Evolutionary conservation across 164 flowering plant species (phyloP).

Genomic region (Sextonia rubra): DNA sequence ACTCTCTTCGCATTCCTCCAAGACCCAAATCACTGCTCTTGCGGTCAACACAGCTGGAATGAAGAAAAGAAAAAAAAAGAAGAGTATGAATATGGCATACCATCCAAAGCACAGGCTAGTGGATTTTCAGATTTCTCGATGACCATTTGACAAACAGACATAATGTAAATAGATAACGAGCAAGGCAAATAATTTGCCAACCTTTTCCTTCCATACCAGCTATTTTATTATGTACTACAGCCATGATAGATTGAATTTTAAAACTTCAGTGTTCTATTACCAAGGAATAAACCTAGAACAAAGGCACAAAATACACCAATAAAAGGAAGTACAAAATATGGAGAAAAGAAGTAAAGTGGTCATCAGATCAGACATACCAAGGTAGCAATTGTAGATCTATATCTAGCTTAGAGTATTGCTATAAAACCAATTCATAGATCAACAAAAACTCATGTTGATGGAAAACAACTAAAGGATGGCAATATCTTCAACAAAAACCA

Average conservation of each 20-base stretch:
- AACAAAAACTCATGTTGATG: neutral
- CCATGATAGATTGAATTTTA: neutral
- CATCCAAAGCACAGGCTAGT: too few species aligned
- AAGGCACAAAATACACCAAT: neutral
- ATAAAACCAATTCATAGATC: neutral
- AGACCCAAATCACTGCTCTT: slow-evolving; percentile 95
- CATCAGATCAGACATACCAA: neutral
- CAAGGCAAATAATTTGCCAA: too few species aligned
- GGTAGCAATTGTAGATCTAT: neutral
- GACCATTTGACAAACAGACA: too few species aligned
- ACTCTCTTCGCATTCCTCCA: slow-evolving; percentile 85
- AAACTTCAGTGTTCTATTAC: neutral
- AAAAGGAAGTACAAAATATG: neutral
- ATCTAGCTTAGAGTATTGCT: neutral
- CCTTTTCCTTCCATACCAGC: too few species aligned
- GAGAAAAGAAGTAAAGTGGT: neutral
- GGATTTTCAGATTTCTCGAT: neutral
- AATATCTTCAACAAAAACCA: neutral
- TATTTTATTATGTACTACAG: neutral
- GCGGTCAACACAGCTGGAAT: slow-evolving; percentile 82
- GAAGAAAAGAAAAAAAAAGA: neutral
- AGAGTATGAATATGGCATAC: too few species aligned
- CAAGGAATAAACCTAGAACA: neutral
- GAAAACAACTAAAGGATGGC: neutral
- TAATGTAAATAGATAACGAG: too few species aligned